Conservation (phyloP, 441 rosid genomes). For the Populus trichocarpa region DNA sequence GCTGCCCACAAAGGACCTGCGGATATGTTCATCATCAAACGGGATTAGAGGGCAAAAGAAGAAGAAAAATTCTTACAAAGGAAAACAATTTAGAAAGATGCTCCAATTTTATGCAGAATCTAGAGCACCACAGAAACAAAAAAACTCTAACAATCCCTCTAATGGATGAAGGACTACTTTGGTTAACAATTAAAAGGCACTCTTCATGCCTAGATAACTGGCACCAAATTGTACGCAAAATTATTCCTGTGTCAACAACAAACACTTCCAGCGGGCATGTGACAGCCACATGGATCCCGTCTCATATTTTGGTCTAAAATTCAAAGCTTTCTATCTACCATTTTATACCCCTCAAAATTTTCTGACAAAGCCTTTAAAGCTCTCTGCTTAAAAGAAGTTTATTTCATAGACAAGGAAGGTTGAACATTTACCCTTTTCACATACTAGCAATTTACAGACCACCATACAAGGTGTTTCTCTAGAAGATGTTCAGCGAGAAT, state of each 20-base stretch:
- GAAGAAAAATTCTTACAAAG: neutral
- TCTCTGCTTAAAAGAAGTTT: neutral
- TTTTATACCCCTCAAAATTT: neutral
- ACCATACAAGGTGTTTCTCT: neutral
- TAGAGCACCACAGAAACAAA: neutral
- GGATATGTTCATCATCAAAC: conserved; percentile 1
- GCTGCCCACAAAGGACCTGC: conserved; percentile 61
- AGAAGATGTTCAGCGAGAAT: neutral
- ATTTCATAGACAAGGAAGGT: neutral
- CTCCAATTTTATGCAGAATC: neutral
- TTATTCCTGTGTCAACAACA: neutral
- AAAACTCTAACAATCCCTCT: neutral
- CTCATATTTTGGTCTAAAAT: neutral
- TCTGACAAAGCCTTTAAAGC: neutral
- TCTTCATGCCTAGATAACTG: neutral
- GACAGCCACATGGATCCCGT: neutral
- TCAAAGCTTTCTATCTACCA: neutral
- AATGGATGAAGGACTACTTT: neutral
- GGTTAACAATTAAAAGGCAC: neutral
- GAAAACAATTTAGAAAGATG: neutral
- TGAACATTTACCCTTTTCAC: too few relatives aligned
- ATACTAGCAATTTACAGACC: neutral
- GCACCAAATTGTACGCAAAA: neutral
- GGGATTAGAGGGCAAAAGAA: neutral
- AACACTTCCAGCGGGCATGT: neutral